These are phyloP conservation scores for Patellifolia procumbens DNA, from an alignment of 179 eudicot genomes.

Conservation along the genomic window DNA sequence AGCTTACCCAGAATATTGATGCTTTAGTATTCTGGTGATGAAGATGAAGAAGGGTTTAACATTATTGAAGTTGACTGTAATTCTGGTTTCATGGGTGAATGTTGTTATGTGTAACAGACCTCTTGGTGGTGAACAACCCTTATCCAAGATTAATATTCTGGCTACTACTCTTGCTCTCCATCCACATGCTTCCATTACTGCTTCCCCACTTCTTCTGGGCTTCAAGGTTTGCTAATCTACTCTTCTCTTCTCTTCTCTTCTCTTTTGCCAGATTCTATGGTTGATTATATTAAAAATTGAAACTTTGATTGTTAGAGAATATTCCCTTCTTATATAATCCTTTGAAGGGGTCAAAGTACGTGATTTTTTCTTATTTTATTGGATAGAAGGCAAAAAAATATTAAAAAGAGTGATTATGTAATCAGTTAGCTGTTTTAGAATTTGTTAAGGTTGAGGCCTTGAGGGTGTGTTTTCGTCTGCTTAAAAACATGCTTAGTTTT, in stretches of 20 bases:
- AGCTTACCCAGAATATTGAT: too few relatives aligned
- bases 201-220: conserved; percentile 63
- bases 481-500: too few relatives aligned
- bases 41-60: not conserved
- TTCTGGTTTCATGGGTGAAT: conserved; percentile 24
- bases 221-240: conserved; percentile 40
- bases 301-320: not conserved
- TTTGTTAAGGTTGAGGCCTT: too few relatives aligned
- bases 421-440: too few relatives aligned
- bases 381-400: too few relatives aligned
- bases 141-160: conserved; percentile 64
- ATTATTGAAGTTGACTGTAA: conserved; percentile 1
- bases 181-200: conserved; percentile 50
- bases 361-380: too few relatives aligned
- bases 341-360: too few relatives aligned
- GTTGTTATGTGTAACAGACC: conserved; percentile 27
- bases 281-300: not conserved
- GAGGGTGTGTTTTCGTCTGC: too few relatives aligned
- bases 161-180: conserved; percentile 38
- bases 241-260: not conserved
- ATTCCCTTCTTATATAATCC: not conserved
- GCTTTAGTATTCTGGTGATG: too few relatives aligned
- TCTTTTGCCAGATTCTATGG: not conserved
- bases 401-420: too few relatives aligned
- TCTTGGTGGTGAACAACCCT: conserved; percentile 55